Evolutionary conservation across 257 asterid genomes (phyloP), one percentile per base, ranked within the genome.

Genomic region (Solanum phureja): DNA sequence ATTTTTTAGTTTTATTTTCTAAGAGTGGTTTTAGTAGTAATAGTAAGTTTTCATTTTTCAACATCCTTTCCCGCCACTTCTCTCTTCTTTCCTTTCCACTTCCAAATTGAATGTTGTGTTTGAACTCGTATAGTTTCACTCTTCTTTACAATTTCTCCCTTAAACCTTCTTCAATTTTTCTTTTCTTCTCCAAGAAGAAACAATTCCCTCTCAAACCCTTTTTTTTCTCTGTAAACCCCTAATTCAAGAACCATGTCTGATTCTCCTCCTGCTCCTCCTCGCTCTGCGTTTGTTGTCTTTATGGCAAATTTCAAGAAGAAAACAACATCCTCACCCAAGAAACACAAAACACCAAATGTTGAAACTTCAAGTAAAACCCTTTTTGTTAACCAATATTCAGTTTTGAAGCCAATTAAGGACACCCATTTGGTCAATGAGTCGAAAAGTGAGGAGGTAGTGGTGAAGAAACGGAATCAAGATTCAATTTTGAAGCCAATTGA

Each of bases 281-380:
- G 90, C 49, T 92, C 98, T 0, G 99, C 95, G 0, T 97, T 95
- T 38, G 95, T 94, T 31, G 89, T 94, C 88, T 94, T 97, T 88
- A 97, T 95, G 96, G 62, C 94, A 85, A 94, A 93, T 88, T 89
- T 94, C 88, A 95, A 92, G 95, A 94, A 92, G 66, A 91, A 90
- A 77, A 79, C 91, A 44, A 44, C 52, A 5, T 42, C 49, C 14
- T 92, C 99, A 1, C 97, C 98, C 84, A 87, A 92, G 79, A 93
- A 95, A 89, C 91, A 94, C 14, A 93, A 95, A 87, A 72, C 91
- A 87, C 92, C 90, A 31, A 89, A 88, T 37, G 29, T 83, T 35
- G 52, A 29, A 7, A 27, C 90, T 31, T 89, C 88, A 11, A 84
- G 19, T 88, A 56, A 73, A 58, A 27, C 1, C 7, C 2, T 24